Evolutionary conservation across 2,329 filamentous ascomycete species (phyloP), one percentile per base, ranked within the genome.

Genomic region (Aureobasidium sp.): DNA sequence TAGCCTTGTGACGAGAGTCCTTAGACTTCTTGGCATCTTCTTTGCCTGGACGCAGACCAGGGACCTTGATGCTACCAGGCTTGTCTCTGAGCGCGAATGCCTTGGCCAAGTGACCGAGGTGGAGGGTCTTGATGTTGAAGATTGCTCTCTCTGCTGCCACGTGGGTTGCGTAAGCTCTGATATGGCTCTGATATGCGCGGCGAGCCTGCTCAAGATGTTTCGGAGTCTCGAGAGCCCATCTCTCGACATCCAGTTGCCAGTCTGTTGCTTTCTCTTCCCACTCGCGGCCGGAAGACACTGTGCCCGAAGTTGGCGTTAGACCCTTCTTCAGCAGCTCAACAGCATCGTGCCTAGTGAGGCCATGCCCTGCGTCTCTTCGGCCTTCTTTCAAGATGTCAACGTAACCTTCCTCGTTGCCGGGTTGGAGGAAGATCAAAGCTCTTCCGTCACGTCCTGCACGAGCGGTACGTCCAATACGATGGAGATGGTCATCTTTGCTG

Each of bases 101-200:
- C 79, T 99, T 99, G 8, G 93, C 93, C 66, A 94, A 79, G 78
- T 99, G 94, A 3, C 94, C 94, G 8, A 97, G 77, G 73, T 99
- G 94, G 49, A 99, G 77, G 69, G 90, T 85, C 63, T 90, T 91
- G 74, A 97, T 95, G 73, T 97, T 90, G 73, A 99, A 99, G 72
- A 89, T 92, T 58, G 80, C 79, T 58, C 94, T 83, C 77, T 99
- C 94, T 47, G 87, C 86, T 32, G 89, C 87, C 32, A 93, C 84
- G 74, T 99, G 94, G 0, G 94, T 99, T 2, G 94, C 91, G 73
- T 99, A 99, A 0, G 94, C 94, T 60, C 94, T 83, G 60, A 99
- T 87, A 70, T 97, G 92, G 54, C 90, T 94, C 71, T 95, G 91
- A 77, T 90, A 99, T 0, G 88, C 94, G 67, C 90, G 85, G 25